A percentile compares a stretch with the other conserved stretches of the same genome.
phyloP scores from a whole-genome alignment of 495 filamentous ascomycete species.

The Lasiosphaeria hispida region DNA sequence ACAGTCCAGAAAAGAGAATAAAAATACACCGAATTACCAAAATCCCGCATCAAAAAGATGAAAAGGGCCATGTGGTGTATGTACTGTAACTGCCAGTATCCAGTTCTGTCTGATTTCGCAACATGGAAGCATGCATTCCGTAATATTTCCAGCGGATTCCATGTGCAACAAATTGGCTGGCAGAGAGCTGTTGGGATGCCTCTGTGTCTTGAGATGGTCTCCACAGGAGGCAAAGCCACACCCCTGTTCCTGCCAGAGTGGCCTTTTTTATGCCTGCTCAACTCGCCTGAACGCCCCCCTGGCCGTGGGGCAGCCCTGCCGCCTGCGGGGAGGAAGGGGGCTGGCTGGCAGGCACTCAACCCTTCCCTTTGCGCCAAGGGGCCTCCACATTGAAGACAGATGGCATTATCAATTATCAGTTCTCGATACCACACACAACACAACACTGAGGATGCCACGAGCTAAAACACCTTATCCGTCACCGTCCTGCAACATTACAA shows the following conservation, averaged over 20 bases:
- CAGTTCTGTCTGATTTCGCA: background rate
- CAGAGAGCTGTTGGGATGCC: conserved; percentile 3
- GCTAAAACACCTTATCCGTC: background rate
- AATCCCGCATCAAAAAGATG: background rate
- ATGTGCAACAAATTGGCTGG: background rate
- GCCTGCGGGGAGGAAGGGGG: background rate
- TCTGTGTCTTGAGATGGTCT: background rate
- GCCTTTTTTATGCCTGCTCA: conserved; percentile 26
- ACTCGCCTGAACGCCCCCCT: conserved; percentile 7
- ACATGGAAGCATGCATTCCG: background rate
- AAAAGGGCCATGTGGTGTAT: no score
- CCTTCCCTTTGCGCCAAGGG: background rate
- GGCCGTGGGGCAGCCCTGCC: background rate
- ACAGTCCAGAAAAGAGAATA: background rate
- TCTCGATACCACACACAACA: background rate
- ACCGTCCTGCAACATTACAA: no score
- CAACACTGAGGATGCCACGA: background rate
- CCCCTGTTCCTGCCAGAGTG: conserved; percentile 36
- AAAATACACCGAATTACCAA: background rate
- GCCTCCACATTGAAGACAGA: conserved; percentile 4
- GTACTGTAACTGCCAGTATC: no score
- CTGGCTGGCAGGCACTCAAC: background rate
- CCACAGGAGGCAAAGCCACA: background rate
- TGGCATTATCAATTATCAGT: conserved; percentile 12
- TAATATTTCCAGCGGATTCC: conserved; percentile 4